A percentile compares a stretch with the other conserved stretches of the same genome.
Conservation (phyloP, 192 early-diverging fungal species). For the Entomortierella parvispora region DNA sequence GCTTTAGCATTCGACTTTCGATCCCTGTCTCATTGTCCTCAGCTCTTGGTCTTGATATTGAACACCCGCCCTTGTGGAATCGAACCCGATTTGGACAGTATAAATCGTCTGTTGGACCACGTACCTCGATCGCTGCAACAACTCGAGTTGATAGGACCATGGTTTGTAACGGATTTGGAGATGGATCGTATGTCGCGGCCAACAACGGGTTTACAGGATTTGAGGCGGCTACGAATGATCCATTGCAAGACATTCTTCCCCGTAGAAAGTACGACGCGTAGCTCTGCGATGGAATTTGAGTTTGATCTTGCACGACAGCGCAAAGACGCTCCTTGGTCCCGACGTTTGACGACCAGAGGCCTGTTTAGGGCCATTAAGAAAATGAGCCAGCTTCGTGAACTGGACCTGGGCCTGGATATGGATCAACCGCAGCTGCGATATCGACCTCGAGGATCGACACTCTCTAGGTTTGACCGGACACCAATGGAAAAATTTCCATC, state of each 20-base stretch:
- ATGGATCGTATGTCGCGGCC: neutral
- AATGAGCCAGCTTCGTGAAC: neutral
- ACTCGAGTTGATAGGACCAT: constrained; percentile 14
- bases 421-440: neutral
- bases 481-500: too few species aligned
- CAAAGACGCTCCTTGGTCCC: too few species aligned
- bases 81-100: neutral
- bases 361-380: neutral
- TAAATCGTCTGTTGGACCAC: neutral
- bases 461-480: too few species aligned
- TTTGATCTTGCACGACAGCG: too few species aligned
- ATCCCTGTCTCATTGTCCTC: constrained; percentile 2
- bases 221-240: constrained; percentile 7
- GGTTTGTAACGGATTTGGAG: constrained; percentile 11
- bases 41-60: neutral
- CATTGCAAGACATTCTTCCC: neutral
- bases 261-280: too few species aligned
- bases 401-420: neutral
- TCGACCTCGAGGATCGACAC: too few species aligned
- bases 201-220: neutral
- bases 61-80: constrained; percentile 11
- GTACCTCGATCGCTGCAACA: neutral
- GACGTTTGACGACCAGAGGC: neutral
- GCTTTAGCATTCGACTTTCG: neutral
- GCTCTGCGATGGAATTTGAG: too few species aligned